Base-by-base conservation (phyloP, 2,329 filamentous ascomycete genomes). In the Paecilomyces variotii region DNA sequence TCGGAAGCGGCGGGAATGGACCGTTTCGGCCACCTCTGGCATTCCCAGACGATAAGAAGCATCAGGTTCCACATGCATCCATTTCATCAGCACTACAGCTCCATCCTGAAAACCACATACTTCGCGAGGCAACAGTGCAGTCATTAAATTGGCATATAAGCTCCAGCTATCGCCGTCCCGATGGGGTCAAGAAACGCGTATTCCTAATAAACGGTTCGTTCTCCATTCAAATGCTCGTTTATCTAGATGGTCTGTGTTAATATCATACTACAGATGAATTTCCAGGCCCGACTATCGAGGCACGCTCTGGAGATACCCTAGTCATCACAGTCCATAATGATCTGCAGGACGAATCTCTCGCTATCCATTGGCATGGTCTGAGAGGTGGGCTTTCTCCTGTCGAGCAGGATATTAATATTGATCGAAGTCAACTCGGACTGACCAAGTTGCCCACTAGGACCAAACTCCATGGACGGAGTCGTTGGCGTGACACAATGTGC, bases 401-500 rank as follows among this genome's bases (percentile, higher is more conserved):
- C 14, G 35, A 45, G 14, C 35, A 45, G 14, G 6, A 45, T 45
- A 45, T 45, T 6, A 1, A 45, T 10, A 34, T 19, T 19, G 19
- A 19, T 19, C 1, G 19, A 34, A 34, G 12, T n/a, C 3, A 7
- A n/a, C 1, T n/a, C 35, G 14, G 6, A 59, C 59, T 64, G 53
- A 65, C 19, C 0, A 11, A 7, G 7, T 53, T 26, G 14, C 19
- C 19, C 19, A 19, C 19, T 30, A 67, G 65, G 55, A 49, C 59
- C 59, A 10, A 67, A 67, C 59, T 54, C 60, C 27, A 69, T 69
- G 67, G 67, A 70, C 56, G 67, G 67, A n/a, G 83, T 86, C 0
- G 72, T 76, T 1, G 80, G 80, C 57, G 84, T 88, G 26, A 83
- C 85, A 0, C 88, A 91, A 69, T 91, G 88, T 64, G 71, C 80